Percentiles rank a stretch among this genome's conserved stretches.
phyloP scores from a whole-genome alignment of 208 protist genomes.

The Wallacemonas rigidus region DNA sequence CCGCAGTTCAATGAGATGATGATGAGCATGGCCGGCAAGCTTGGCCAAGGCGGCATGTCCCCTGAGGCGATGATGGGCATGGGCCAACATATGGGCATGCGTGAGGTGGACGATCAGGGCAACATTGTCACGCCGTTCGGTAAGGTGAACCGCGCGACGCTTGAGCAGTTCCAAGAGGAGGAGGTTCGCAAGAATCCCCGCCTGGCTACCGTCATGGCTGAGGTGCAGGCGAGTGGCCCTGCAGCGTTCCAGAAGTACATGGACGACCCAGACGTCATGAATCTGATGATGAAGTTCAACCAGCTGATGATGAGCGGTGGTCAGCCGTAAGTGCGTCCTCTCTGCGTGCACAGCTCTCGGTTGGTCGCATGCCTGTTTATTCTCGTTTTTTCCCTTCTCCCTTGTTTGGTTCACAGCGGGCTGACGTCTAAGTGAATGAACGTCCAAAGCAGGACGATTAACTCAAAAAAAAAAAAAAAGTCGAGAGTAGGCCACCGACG shows the following conservation, averaged over 20 bases:
- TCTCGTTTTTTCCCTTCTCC: too few species aligned
- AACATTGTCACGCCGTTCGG: conserved; percentile 84
- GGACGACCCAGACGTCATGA: conserved; percentile 89
- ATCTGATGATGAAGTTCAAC: conserved; percentile 88
- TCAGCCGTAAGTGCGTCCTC: background rate
- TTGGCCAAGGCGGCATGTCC: conserved; percentile 45
- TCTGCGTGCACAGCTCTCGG: too few species aligned
- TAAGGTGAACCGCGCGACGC: conserved; percentile 54
- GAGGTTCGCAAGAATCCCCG: conserved; percentile 84
- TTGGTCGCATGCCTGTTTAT: too few species aligned
- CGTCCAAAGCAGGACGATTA: too few species aligned
- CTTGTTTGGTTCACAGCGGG: too few species aligned
- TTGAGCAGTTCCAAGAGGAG: conserved; percentile 76
- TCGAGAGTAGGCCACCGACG: too few species aligned
- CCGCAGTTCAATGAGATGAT: conserved; percentile 88
- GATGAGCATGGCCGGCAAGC: conserved; percentile 75
- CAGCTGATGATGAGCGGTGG: conserved; percentile 45
- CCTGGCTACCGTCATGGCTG: conserved; percentile 77
- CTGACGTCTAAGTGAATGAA: too few species aligned
- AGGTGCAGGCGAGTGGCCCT: conserved; percentile 81
- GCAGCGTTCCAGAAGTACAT: conserved; percentile 91
- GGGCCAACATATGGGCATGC: conserved; percentile 36
- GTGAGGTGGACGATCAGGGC: conserved; percentile 53
- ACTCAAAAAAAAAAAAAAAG: too few species aligned
- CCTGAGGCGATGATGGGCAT: conserved; percentile 56